A percentile compares a stretch with the other conserved stretches of the same genome.
Evolutionary conservation across 768 basidiomycete species (phyloP).

Genomic region (Atractiella rhizophila): DNA sequence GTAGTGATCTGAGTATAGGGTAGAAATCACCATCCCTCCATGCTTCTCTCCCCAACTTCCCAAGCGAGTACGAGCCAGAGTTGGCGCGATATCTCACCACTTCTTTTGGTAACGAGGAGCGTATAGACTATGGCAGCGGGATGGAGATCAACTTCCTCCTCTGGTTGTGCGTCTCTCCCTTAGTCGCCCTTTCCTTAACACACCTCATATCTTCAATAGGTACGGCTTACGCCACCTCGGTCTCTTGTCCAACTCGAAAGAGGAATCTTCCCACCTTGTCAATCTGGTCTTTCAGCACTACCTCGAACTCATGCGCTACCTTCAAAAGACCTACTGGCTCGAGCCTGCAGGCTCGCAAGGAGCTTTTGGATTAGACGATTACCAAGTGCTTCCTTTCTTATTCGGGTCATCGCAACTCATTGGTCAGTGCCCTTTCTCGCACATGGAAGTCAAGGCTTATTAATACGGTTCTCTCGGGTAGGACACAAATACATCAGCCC

Average conservation of each 20-base stretch:
- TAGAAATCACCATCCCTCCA: constrained; percentile 32
- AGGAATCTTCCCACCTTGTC: constrained; percentile 51
- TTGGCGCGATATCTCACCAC: constrained; percentile 57
- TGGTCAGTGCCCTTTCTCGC: constrained; percentile 20
- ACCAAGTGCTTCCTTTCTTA: constrained; percentile 32
- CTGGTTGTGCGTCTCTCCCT: constrained; percentile 48
- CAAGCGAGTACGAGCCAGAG: constrained; percentile 37
- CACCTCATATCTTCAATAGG: constrained; percentile 24
- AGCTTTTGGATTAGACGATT: constrained; percentile 71
- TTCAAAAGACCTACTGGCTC: constrained; percentile 88
- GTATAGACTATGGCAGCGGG: constrained; percentile 97
- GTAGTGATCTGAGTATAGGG: not conserved
- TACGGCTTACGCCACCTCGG: constrained; percentile 52
- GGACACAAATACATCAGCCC: constrained; percentile 75
- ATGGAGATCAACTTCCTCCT: constrained; percentile 97
- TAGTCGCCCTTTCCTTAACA: not conserved
- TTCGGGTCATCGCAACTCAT: constrained; percentile 57
- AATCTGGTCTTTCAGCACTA: constrained; percentile 75
- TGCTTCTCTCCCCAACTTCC: constrained; percentile 31
- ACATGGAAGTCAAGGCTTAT: not conserved
- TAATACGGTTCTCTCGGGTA: constrained; percentile 15
- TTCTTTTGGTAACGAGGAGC: constrained; percentile 66
- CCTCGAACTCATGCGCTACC: constrained; percentile 46
- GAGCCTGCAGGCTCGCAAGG: constrained; percentile 98
- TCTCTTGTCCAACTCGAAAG: constrained; percentile 23